Evolutionary conservation across 2,329 filamentous ascomycete genomes (phyloP), one percentile per base, ranked within the genome.

Genomic region (Cercospora sojina): DNA sequence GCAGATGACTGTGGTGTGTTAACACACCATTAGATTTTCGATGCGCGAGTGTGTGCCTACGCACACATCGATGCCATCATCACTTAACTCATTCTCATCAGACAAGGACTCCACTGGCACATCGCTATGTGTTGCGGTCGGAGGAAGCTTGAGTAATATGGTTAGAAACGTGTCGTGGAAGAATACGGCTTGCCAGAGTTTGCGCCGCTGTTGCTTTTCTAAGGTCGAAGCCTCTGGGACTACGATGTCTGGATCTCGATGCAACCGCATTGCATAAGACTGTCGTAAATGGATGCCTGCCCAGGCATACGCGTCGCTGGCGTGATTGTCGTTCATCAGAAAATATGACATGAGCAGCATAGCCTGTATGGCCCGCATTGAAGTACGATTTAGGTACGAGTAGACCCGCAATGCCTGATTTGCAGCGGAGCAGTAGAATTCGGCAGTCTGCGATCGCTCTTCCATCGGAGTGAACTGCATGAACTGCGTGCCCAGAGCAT

Each of bases 281-380:
- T 94, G 91, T 27, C 91, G 85, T 70, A 92, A 88, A 23, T 92
- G 78, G 27, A 94, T 89, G 5, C 91, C 91, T 0, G 89, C 90
- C 81, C 93, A 94, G 0, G 90, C 89, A 88, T 91, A 94, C 1
- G 91, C 91, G 75, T 94, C 91, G 0, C 89, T 91, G 3, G 90
- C 90, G 73, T 93, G 91, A 73, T 93, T 93, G 77, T 94, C 91
- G 73, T 94, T 94, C 81, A 93, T 93, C 38, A 94, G 82, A 72
- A 94, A 94, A 75, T 93, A 93, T 0, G 88, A 88, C 66, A 93
- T 88, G n/a, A 94, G 79, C 0, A 93, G 88, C 90, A 93, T 93
- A 53, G 91, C 87, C 77, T 92, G 90, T 32, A 93, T 87, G 1
- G 90, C 91, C 25, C 87, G 83, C 59, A 92, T 83, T 0, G 89